Percentiles rank a stretch among this genome's conserved stretches.
Conservation (phyloP, 495 filamentous ascomycete genomes). For the Baudoinia panamericana region DNA sequence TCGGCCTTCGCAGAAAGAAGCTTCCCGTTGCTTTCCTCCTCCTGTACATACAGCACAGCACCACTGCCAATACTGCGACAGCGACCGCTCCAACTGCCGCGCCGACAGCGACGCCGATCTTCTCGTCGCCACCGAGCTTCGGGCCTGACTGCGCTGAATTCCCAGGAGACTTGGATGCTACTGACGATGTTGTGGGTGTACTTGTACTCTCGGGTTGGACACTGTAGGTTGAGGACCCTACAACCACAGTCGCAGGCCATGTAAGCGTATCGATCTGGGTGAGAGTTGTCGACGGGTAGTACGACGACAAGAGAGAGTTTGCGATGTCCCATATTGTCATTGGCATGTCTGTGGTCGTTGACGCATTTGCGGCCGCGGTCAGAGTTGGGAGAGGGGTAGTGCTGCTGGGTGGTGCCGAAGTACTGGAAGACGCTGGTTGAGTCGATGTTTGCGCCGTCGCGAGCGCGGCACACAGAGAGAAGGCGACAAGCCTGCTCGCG, state of each 20-base stretch:
- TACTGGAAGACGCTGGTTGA: no score
- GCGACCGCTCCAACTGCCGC: conserved; percentile 11
- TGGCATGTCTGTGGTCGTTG: conserved; percentile 1
- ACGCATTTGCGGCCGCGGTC: no score
- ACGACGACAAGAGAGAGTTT: conserved; percentile 10
- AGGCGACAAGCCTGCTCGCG: no score
- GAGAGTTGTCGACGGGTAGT: conserved; percentile 16
- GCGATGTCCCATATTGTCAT: conserved; percentile 1
- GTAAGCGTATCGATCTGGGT: conserved; percentile 12
- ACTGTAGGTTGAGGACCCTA: conserved; percentile 9
- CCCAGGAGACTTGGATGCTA: background rate
- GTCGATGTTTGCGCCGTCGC: no score
- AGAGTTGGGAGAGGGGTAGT: no score
- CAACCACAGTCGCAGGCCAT: conserved; percentile 11
- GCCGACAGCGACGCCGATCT: conserved; percentile 15
- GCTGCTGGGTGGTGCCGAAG: no score
- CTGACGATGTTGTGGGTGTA: conserved; percentile 1
- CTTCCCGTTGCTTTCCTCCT: conserved; percentile 7
- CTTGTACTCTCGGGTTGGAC: conserved; percentile 3
- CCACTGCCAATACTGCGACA: conserved; percentile 4
- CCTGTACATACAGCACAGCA: conserved; percentile 8
- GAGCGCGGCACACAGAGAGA: no score
- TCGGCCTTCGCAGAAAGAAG: conserved; percentile 12
- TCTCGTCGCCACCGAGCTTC: conserved; percentile 2
- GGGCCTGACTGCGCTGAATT: background rate